A percentile compares a stretch with the other conserved stretches of the same genome.
These are phyloP conservation scores for Hevea brasiliensis DNA, from an alignment of 345 rosid species.

Conservation along the genomic window DNA sequence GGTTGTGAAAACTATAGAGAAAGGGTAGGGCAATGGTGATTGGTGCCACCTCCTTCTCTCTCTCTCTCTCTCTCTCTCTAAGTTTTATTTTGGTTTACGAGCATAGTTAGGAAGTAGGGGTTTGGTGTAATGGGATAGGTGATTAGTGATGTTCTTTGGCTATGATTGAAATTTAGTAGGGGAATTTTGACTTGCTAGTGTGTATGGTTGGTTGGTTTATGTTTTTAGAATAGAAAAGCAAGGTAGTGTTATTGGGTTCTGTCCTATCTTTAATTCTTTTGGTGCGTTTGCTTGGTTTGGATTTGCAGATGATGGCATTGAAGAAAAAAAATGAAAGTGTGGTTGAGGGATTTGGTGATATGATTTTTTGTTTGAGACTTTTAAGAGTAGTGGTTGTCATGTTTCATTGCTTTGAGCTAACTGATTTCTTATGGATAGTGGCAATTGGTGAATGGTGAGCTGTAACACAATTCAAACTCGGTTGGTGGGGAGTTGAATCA, in stretches of 20 bases:
- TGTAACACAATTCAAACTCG: slow-evolving; percentile 16
- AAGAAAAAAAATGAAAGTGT: not conserved
- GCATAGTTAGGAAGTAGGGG: slow-evolving; percentile 38
- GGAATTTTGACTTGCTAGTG: slow-evolving; percentile 34
- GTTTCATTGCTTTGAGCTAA: slow-evolving; percentile 15
- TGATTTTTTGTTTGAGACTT: slow-evolving; percentile 11
- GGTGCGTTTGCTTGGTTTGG: slow-evolving; percentile 13
- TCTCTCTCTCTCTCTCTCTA: not conserved
- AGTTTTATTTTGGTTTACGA: slow-evolving; percentile 7
- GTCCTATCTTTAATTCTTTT: slow-evolving; percentile 18
- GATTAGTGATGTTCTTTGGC: slow-evolving; percentile 19
- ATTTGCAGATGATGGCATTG: not conserved
- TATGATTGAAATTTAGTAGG: slow-evolving; percentile 29
- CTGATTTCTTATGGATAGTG: slow-evolving; percentile 16
- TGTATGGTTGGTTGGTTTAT: slow-evolving; percentile 27
- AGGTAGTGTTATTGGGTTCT: slow-evolving; percentile 14
- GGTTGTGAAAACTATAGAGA: slow-evolving; percentile 46
- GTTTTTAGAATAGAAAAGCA: slow-evolving; percentile 15
- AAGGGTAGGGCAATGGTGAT: slow-evolving; percentile 25
- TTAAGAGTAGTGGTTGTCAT: slow-evolving; percentile 9
- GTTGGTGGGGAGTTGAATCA: too few relatives aligned
- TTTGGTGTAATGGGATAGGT: slow-evolving; percentile 30
- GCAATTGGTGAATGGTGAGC: slow-evolving; percentile 10
- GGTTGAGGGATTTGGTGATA: slow-evolving; percentile 12
- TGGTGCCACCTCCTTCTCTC: not conserved